phyloP scores from a whole-genome alignment of 2,329 filamentous ascomycete genomes.

The Diplodia mutila region DNA sequence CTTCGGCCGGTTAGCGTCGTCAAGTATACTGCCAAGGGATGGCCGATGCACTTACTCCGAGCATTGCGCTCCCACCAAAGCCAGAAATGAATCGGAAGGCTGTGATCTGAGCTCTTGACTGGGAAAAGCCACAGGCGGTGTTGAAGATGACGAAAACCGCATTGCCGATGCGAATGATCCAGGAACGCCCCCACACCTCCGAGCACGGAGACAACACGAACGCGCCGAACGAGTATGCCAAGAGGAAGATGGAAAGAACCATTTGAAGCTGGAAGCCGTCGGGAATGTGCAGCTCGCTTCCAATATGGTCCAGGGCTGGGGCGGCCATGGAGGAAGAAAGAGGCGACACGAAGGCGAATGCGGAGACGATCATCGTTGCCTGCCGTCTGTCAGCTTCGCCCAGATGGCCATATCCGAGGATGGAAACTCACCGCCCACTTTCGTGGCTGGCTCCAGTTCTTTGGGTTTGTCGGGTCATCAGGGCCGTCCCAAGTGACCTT shows the following conservation, averaged over 20 bases:
- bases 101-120: constrained; percentile 39
- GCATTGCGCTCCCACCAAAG: constrained; percentile 43
- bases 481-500: constrained; percentile 21
- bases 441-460: constrained; percentile 8
- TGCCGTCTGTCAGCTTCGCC: background rate
- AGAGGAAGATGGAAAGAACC: constrained; percentile 45
- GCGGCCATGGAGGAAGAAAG: constrained; percentile 47
- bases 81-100: constrained; percentile 44
- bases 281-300: constrained; percentile 40
- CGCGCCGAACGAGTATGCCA: constrained; percentile 46
- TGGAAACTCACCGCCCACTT: constrained; percentile 16
- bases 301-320: constrained; percentile 40
- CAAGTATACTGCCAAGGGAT: too few species aligned
- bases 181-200: constrained; percentile 41
- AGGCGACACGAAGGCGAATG: constrained; percentile 46
- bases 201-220: constrained; percentile 44
- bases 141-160: constrained; percentile 44
- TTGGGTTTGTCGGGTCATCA: constrained; percentile 14
- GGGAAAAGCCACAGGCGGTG: constrained; percentile 45
- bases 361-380: constrained; percentile 48
- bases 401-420: too few species aligned
- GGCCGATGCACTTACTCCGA: constrained; percentile 39
- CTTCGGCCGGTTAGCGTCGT: background rate
- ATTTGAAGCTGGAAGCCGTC: constrained; percentile 33
- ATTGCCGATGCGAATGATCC: constrained; percentile 43